Conservation (phyloP, 441 rosid species). For the Gossypium trilobum region DNA sequence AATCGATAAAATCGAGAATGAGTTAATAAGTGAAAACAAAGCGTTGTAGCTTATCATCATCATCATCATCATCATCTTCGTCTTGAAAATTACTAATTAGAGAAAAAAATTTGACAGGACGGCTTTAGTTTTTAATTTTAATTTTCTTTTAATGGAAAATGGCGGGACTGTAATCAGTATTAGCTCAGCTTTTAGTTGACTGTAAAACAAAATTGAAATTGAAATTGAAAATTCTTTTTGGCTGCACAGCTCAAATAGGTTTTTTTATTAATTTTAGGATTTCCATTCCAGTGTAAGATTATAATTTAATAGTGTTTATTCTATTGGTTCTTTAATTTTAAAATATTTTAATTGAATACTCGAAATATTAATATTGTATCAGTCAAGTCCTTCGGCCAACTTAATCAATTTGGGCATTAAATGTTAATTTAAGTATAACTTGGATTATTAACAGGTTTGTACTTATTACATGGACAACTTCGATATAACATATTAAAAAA, state of each 20-base stretch:
- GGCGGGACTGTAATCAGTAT: not conserved
- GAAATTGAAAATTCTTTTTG: not conserved
- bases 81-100: not conserved
- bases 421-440: too few relatives aligned
- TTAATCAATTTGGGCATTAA: too few relatives aligned
- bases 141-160: not conserved
- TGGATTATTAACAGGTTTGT: too few relatives aligned
- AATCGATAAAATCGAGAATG: not conserved
- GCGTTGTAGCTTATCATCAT: not conserved
- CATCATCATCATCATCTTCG: not conserved
- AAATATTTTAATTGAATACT: too few relatives aligned
- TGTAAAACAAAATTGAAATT: not conserved
- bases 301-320: too few relatives aligned
- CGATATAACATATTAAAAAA: too few relatives aligned
- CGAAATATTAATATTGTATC: too few relatives aligned
- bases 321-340: too few relatives aligned
- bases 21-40: not conserved
- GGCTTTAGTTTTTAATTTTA: not conserved
- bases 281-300: too few relatives aligned
- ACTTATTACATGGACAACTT: too few relatives aligned
- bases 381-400: too few relatives aligned
- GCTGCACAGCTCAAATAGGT: not conserved
- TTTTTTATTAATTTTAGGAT: too few relatives aligned
- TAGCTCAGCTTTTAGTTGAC: slow-evolving; percentile 6
- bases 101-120: not conserved